Evolutionary conservation across 768 basidiomycete species (phyloP).

Genomic region (Leccinellum luteum): DNA sequence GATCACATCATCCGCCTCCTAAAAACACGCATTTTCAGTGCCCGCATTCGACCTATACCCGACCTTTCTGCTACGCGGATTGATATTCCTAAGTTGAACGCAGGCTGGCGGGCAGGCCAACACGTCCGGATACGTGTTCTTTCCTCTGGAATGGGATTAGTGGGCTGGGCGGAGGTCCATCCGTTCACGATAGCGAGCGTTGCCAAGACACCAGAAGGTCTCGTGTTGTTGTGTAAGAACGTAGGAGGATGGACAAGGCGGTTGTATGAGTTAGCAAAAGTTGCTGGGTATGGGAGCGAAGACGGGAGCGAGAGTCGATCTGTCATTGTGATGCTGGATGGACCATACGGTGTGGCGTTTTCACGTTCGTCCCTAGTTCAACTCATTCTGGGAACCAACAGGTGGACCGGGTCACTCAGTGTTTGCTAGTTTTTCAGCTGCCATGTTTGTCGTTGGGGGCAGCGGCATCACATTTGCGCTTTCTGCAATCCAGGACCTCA

Average conservation of each 20-base stretch:
- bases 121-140: conserved; percentile 54
- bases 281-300: conserved; percentile 34
- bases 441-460: conserved; percentile 57
- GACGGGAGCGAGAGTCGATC: conserved; percentile 20
- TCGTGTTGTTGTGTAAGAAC: conserved; percentile 51
- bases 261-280: conserved; percentile 41
- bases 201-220: conserved; percentile 39
- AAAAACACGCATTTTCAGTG: conserved; percentile 45
- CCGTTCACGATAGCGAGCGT: conserved; percentile 53
- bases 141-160: conserved; percentile 37
- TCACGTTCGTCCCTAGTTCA: not conserved
- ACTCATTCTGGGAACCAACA: conserved; percentile 16
- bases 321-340: conserved; percentile 47
- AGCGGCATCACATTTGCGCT: conserved; percentile 60
- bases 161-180: conserved; percentile 44
- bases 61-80: conserved; percentile 47
- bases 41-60: conserved; percentile 43
- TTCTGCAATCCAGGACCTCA: conserved; percentile 50
- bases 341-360: conserved; percentile 44
- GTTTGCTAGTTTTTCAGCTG: conserved; percentile 48
- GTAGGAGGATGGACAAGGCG: conserved; percentile 49
- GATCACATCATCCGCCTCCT: conserved; percentile 46
- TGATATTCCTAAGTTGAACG: conserved; percentile 41
- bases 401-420: conserved; percentile 46
- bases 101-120: conserved; percentile 60